Percentiles rank a stretch among this genome's conserved stretches.
Conservation (phyloP, 331 rosid species). For the Saraca asoca region DNA sequence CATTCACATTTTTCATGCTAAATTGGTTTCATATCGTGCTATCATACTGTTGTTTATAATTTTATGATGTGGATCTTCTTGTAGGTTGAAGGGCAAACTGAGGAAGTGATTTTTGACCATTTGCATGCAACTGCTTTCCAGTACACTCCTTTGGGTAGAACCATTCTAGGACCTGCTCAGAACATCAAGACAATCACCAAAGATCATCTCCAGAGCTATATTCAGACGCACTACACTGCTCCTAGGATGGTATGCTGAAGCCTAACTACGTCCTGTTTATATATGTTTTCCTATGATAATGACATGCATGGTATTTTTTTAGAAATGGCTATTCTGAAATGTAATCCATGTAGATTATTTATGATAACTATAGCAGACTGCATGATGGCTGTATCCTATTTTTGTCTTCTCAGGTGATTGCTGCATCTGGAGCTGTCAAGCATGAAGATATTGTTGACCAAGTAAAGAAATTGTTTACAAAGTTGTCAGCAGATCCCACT, state of each 20-base stretch:
- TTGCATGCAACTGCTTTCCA: conserved; percentile 98
- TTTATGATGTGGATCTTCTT: conserved; percentile 13
- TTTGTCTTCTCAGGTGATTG: conserved; percentile 64
- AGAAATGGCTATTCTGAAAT: background rate
- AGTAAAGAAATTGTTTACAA: conserved; percentile 71
- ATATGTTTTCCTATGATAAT: background rate
- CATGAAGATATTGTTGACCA: conserved; percentile 78
- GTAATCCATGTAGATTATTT: too few relatives aligned
- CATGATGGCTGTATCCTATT: background rate
- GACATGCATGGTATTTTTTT: background rate
- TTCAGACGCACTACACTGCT: conserved; percentile 88
- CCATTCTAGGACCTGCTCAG: conserved; percentile 92
- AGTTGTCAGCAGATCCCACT: conserved; percentile 79
- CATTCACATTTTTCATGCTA: background rate
- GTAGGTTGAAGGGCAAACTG: conserved; percentile 93
- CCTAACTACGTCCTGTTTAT: background rate
- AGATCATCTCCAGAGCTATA: conserved; percentile 82
- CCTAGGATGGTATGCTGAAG: conserved; percentile 80
- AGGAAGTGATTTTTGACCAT: conserved; percentile 91
- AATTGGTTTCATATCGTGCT: background rate
- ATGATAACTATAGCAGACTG: background rate
- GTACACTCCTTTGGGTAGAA: conserved; percentile 94
- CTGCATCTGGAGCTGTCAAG: conserved; percentile 95
- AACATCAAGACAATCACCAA: conserved; percentile 86
- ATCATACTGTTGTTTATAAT: conserved; percentile 8